Percentiles rank a stretch among this genome's conserved stretches.
Conservation (phyloP, 2,329 filamentous ascomycete species). For the Nigrograna mackinnonii region DNA sequence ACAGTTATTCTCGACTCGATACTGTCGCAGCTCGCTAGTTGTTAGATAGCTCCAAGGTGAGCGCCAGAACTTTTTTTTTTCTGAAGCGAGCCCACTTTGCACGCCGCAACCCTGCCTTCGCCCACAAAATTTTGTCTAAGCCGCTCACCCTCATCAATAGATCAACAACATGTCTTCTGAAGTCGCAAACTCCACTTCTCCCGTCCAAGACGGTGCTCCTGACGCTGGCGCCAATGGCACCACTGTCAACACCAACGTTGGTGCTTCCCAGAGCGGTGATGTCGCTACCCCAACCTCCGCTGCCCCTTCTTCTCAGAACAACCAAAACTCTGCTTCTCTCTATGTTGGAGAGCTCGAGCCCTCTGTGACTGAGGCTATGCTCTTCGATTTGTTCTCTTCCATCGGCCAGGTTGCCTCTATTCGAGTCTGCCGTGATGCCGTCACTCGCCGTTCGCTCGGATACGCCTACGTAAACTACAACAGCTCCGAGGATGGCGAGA, state of each 20-base stretch:
- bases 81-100: no score
- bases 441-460: constrained; percentile 96
- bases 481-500: constrained; percentile 93
- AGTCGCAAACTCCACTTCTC: constrained; percentile 51
- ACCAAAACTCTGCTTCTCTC: constrained; percentile 95
- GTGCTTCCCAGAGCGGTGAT: constrained; percentile 66
- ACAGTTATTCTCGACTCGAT: no score
- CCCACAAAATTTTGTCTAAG: no score
- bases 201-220: constrained; percentile 72
- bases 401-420: constrained; percentile 99
- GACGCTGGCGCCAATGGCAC: constrained; percentile 67
- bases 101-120: no score
- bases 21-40: no score
- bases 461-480: constrained; percentile 99
- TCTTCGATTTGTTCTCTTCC: constrained; percentile 99
- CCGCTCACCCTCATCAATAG: no score
- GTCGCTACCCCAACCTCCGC: constrained; percentile 72
- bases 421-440: constrained; percentile 98
- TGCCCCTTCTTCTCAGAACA: constrained; percentile 72
- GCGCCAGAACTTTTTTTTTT: no score
- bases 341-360: constrained; percentile 98
- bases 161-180: constrained; percentile 43
- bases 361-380: constrained; percentile 98
- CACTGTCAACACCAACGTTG: constrained; percentile 74
- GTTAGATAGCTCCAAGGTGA: no score